These are phyloP conservation scores for Elaeagnus macrophylla DNA, from an alignment of 306 rosid genomes.

Conservation along the genomic window DNA sequence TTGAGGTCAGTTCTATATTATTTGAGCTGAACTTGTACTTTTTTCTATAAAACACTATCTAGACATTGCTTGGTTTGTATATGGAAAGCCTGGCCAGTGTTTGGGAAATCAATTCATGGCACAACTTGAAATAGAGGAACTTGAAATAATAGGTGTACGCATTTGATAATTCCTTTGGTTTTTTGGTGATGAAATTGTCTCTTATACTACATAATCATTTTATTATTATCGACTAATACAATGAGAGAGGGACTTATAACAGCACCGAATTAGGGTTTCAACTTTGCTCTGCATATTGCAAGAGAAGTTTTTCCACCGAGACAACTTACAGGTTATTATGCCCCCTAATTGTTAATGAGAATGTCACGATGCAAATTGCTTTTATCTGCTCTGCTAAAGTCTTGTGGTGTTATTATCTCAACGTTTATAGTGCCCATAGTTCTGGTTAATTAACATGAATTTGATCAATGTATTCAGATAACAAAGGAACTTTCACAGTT, in stretches of 20 bases:
- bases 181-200: too few species aligned
- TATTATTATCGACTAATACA: too few species aligned
- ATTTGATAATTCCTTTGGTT: not conserved
- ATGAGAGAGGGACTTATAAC: too few species aligned
- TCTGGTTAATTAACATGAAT: not conserved
- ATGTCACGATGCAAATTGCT: not conserved
- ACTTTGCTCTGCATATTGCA: too few species aligned
- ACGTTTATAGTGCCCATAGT: not conserved
- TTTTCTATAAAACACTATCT: too few species aligned
- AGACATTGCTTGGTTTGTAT: not conserved
- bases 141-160: not conserved
- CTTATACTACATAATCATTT: too few species aligned
- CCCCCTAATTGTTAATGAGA: not conserved
- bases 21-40: too few species aligned
- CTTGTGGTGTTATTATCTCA: too few species aligned
- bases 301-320: too few species aligned
- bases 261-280: too few species aligned
- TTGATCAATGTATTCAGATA: conserved; percentile 34
- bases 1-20: conserved; percentile 53
- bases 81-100: not conserved
- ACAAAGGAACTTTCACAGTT: conserved; percentile 81
- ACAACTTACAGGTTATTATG: not conserved
- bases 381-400: too few species aligned
- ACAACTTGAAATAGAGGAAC: conserved; percentile 7
- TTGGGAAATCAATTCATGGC: not conserved